Evolutionary conservation across 805 yeast genomes (phyloP), one percentile per base, ranked within the genome.

Genomic region (Nakazawaea siamensis): DNA sequence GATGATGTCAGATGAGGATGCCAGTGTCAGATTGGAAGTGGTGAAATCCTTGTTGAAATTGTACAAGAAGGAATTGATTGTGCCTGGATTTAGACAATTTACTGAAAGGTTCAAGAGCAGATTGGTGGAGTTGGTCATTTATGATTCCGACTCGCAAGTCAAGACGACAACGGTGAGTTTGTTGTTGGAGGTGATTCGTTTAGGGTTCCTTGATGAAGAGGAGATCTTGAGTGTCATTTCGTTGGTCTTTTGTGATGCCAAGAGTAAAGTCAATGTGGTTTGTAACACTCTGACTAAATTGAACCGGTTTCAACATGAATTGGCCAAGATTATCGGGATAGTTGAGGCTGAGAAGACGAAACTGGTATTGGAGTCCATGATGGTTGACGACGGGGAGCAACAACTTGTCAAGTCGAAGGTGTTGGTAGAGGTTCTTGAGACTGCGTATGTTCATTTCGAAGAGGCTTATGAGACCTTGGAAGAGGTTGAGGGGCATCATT

Each of bases 41-140:
- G 50, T 81, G 18, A 72, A 65, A 44, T 65, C 69, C 4, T 56
- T 87, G 29, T 51, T 62, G 10, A 74, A 60, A 46, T 55, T 76
- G 16, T 38, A 38, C 34, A 55, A 53, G 33, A 61, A 57, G 18
- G 57, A 59, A 17, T 52, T 56, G 17, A 58, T 72, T 35, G 67
- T 70, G n/a, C 60, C 79, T 1, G 85, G 87, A 0, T 66, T 87
- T 26, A 67, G 85, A 37, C 88, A 79, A 47, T 87, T 87, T 52
- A 76, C 90, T 2, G 85, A 80, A 39, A 67, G 86, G 41, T 82
- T 80, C 55, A 75, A 77, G 43, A 55, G 57, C 4, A 76, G 85
- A 47, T 54, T 86, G 21, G 58, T 83, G 16, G 80, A 77, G 34
- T 81, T 85, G 48, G 73, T 76, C 1, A 47, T 64, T 16, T 57